Evolutionary conservation across 257 asterid genomes (phyloP).

Genomic region (Solanum okadae): DNA sequence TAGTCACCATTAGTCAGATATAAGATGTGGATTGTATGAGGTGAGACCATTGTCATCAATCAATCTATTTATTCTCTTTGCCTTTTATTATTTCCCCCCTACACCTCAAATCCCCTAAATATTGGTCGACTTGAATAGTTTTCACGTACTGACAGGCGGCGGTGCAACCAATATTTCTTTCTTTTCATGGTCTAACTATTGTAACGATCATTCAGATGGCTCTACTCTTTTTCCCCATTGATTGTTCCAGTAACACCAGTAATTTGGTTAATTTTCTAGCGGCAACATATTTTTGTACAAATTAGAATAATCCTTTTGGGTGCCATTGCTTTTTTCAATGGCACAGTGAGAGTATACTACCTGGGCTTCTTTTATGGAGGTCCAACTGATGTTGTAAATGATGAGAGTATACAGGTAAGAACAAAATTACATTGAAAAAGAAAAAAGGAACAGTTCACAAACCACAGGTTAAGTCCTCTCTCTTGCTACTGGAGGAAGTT

Average conservation of each 20-base stretch:
- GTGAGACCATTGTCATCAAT: background rate
- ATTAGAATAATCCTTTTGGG: background rate
- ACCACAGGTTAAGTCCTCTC: background rate
- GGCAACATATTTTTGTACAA: background rate
- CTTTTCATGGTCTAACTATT: background rate
- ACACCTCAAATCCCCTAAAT: background rate
- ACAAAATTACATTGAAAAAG: background rate
- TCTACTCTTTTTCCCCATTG: background rate
- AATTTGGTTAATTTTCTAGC: background rate
- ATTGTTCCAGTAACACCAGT: background rate
- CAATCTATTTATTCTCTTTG: background rate
- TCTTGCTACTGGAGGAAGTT: background rate
- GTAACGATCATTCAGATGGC: background rate
- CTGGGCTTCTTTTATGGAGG: background rate
- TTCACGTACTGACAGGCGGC: background rate
- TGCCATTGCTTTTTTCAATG: background rate
- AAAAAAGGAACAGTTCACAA: background rate
- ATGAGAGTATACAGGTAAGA: background rate
- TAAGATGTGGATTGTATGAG: background rate
- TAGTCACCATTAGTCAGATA: background rate
- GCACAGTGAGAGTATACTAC: background rate
- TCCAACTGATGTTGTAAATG: background rate
- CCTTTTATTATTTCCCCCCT: background rate
- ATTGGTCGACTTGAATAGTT: background rate
- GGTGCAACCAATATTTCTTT: background rate